Base-by-base conservation (phyloP, 257 asterid species). In the Plantago ovata region DNA sequence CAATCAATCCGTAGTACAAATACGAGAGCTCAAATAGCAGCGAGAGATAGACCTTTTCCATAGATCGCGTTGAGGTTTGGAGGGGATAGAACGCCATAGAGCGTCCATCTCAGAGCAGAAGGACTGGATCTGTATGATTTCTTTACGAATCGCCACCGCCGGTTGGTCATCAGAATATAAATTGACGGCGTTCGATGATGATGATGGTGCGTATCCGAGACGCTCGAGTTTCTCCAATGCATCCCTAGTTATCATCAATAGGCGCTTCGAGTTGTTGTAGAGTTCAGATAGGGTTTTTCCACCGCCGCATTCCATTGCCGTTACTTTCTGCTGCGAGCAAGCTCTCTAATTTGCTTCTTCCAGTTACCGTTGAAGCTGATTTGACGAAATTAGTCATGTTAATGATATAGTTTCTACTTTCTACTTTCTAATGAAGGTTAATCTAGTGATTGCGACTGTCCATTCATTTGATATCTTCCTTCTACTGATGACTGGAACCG, bases 1-100 rank as follows among this genome's bases (percentile, higher is more conserved):
- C 32, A 53, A 44, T 1, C 32, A 41, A 19, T 12, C 46, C 28
- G 18, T 13, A 9, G 15, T 18, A 14, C n/a, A n/a, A n/a, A n/a
- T n/a, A n/a, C n/a, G n/a, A n/a, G n/a, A n/a, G 18, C 7, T 18
- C 20, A 16, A 14, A 56, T 4, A 15, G 4, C 20, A 49, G 23
- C 10, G 33, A 19, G 13, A n/a, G n/a, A n/a, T n/a, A 19, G n/a
- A 91, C 94, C 98, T 82, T 81, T 88, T 92, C 98, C 95, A 92
- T 61, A 92, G 95, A 86, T 92, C 97, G 53, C 97, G 95, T 58
- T 84, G 94, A 38, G 98, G 80, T 66, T 81, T 84, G 63, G 88
- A 79, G 33, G 95, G 68, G 32, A 84, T 81, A 44, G 98, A 88
- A 28, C 98, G 95, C 98, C 97, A 92, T 41, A 85, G 81, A 45